Conservation (phyloP, 1,139 yeast genomes). For the Pichia sp. region DNA sequence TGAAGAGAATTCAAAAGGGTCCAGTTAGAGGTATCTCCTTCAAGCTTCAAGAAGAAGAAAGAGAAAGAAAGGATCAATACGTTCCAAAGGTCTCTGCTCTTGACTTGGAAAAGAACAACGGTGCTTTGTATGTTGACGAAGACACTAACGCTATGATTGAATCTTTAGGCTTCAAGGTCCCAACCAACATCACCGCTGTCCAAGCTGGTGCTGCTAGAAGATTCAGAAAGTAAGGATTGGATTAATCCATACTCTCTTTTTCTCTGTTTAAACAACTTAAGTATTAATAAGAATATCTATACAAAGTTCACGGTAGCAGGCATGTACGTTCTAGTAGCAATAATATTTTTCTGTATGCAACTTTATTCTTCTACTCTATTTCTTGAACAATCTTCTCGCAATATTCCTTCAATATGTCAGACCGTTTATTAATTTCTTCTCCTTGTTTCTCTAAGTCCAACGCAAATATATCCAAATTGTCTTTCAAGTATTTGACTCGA, state of each 20-base stretch:
- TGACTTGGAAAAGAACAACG: conserved; percentile 94
- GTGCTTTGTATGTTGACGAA: conserved; percentile 95
- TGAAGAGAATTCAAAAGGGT: conserved; percentile 99
- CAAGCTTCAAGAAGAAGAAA: conserved; percentile 99
- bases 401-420: conserved; percentile 30
- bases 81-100: conserved; percentile 99
- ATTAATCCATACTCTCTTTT: neutral
- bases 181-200: conserved; percentile 85
- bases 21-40: conserved; percentile 99
- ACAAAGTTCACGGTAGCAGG: too few species aligned
- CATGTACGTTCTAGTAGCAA: too few species aligned
- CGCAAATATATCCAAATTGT: conserved; percentile 32
- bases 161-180: conserved; percentile 93
- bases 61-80: conserved; percentile 99
- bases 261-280: neutral
- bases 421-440: conserved; percentile 29
- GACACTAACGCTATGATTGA: conserved; percentile 97
- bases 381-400: conserved; percentile 35
- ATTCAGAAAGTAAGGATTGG: conserved; percentile 79
- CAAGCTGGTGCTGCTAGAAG: conserved; percentile 95
- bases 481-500: conserved; percentile 28
- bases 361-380: conserved; percentile 12
- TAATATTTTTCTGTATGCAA: neutral
- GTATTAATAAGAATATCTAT: too few species aligned
- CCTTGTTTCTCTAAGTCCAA: conserved; percentile 30